A percentile compares a stretch with the other conserved stretches of the same genome.
phyloP scores from a whole-genome alignment of 148 eudicot species.

The Talinum fruticosum region DNA sequence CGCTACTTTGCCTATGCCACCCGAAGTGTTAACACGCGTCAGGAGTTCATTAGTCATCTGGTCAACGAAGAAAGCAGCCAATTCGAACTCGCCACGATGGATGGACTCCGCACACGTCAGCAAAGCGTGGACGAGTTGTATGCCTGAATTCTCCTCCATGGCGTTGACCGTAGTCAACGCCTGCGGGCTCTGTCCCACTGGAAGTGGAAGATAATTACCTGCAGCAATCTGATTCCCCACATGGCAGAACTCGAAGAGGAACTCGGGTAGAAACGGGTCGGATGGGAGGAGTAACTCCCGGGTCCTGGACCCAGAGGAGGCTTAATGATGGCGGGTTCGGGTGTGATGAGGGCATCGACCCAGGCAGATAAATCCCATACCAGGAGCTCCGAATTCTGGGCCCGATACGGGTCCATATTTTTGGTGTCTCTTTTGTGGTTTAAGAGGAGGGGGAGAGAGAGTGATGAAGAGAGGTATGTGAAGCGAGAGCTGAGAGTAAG shows the following conservation, averaged over 20 bases:
- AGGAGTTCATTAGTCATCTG: conserved; percentile 39
- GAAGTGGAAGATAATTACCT: not conserved
- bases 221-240: conserved; percentile 16
- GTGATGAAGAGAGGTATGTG: not conserved
- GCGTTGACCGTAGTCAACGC: conserved; percentile 19
- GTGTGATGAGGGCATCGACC: conserved; percentile 37
- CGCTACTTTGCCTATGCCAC: conserved; percentile 70
- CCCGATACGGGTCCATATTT: not conserved
- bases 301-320: conserved; percentile 18
- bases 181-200: conserved; percentile 13
- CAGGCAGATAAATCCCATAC: conserved; percentile 46
- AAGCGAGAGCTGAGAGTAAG: not conserved
- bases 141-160: conserved; percentile 50
- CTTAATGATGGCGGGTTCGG: conserved; percentile 27
- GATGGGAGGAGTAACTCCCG: not conserved
- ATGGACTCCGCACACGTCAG: conserved; percentile 64
- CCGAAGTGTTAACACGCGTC: conserved; percentile 36
- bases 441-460: conserved; percentile 1
- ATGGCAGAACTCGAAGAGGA: conserved; percentile 12
- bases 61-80: conserved; percentile 43
- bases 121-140: conserved; percentile 52
- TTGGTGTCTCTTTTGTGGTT: too few species aligned
- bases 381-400: not conserved
- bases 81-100: conserved; percentile 54
- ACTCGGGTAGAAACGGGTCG: conserved; percentile 12